Evolutionary conservation across 805 yeast genomes (phyloP).

Genomic region (Yarrowia sp.): DNA sequence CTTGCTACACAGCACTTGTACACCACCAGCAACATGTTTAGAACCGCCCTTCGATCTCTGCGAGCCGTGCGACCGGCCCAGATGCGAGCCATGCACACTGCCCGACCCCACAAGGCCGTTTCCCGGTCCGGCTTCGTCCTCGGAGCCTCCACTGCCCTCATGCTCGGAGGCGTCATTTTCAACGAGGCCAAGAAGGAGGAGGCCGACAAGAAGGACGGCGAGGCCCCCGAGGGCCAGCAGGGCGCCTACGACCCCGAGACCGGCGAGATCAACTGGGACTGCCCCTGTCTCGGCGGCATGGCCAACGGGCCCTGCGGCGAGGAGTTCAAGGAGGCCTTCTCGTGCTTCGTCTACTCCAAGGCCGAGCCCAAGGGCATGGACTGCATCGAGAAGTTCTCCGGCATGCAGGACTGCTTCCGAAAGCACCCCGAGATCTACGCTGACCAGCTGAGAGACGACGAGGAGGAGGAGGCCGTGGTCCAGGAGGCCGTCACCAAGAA

Average conservation of each 20-base stretch:
- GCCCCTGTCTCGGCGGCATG: constrained; percentile 99
- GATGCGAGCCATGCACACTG: constrained; percentile 14
- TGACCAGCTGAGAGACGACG: constrained; percentile 84
- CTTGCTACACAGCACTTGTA: constrained; percentile 5
- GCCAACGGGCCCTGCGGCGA: constrained; percentile 98
- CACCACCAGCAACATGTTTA: constrained; percentile 3
- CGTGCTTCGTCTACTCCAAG: constrained; percentile 91
- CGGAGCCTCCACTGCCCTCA: constrained; percentile 10
- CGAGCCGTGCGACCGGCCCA: constrained; percentile 25
- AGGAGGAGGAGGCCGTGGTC: constrained; percentile 33
- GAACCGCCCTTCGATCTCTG: constrained; percentile 22
- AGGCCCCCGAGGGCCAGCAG: constrained; percentile 31
- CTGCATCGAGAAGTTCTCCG: constrained; percentile 84
- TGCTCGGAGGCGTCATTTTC: constrained; percentile 22
- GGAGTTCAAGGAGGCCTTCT: constrained; percentile 89
- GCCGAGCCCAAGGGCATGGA: constrained; percentile 96
- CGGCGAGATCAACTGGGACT: constrained; percentile 99
- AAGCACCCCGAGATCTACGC: constrained; percentile 88
- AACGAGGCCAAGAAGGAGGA: constrained; percentile 25
- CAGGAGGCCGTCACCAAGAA: constrained; percentile 28
- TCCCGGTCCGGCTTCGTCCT: constrained; percentile 3
- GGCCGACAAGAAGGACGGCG: constrained; percentile 3
- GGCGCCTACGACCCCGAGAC: constrained; percentile 95
- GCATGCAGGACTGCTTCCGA: constrained; percentile 93
- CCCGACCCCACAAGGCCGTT: constrained; percentile 7